phyloP scores from a whole-genome alignment of 495 filamentous ascomycete species.

The Lasiosphaeria hispida region DNA sequence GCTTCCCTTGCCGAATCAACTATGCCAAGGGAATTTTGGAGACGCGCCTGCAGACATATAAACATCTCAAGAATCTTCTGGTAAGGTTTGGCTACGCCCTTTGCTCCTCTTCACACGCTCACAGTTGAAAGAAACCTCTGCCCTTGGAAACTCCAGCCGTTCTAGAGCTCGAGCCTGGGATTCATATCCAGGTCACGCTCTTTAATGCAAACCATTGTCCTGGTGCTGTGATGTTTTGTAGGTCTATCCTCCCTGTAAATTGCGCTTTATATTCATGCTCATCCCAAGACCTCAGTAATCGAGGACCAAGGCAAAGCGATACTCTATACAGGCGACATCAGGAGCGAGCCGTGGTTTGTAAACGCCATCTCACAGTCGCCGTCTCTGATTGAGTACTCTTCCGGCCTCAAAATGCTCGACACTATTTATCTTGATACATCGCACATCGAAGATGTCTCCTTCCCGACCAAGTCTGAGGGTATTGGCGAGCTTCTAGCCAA shows the following conservation, averaged over 20 bases:
- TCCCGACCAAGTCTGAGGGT: constrained; percentile 66
- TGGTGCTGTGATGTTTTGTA: constrained; percentile 86
- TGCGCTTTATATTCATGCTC: not conserved
- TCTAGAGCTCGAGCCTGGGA: constrained; percentile 69
- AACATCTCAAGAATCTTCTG: constrained; percentile 68
- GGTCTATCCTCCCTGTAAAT: not conserved
- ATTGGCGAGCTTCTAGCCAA: constrained; percentile 71
- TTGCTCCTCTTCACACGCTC: not conserved
- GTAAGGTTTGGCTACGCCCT: constrained; percentile 34
- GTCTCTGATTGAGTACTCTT: constrained; percentile 69
- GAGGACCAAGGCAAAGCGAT: constrained; percentile 73
- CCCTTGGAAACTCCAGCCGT: constrained; percentile 78
- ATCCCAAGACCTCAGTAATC: constrained; percentile 55
- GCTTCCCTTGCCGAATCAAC: constrained; percentile 75
- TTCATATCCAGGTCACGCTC: constrained; percentile 73
- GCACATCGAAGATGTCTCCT: constrained; percentile 51
- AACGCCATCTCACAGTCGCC: constrained; percentile 65
- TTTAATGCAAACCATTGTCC: constrained; percentile 92
- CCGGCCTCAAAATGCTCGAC: constrained; percentile 64
- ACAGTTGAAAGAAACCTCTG: constrained; percentile 61
- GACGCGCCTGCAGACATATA: constrained; percentile 63
- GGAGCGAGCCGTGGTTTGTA: constrained; percentile 62
- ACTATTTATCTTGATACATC: constrained; percentile 88
- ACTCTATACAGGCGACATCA: constrained; percentile 90
- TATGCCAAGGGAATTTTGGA: constrained; percentile 76